These are phyloP conservation scores for Allium sativum DNA, from an alignment of 106 monocot genomes.

Conservation along the genomic window DNA sequence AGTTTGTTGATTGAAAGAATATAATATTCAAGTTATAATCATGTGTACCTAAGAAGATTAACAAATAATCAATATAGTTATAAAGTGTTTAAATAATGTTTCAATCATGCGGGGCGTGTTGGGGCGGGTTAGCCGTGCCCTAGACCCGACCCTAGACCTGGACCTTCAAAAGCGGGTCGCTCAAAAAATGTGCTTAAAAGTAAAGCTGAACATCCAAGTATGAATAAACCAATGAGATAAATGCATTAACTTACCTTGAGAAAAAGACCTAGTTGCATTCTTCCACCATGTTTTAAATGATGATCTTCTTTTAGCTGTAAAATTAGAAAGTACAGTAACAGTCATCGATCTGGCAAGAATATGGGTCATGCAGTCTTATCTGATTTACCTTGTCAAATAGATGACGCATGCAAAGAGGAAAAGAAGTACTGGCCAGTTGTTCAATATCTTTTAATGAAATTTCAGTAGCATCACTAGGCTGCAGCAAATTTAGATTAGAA, in stretches of 20 bases:
- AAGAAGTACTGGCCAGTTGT: conserved; percentile 61
- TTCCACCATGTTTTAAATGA: conserved; percentile 96
- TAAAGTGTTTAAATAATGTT: too few species aligned
- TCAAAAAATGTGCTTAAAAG: too few species aligned
- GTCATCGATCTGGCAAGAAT: background rate
- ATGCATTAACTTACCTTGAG: conserved; percentile 47
- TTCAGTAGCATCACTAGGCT: conserved; percentile 56
- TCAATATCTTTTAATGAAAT: conserved; percentile 83
- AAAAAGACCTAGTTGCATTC: conserved; percentile 96
- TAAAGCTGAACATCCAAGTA: too few species aligned
- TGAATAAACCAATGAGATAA: too few species aligned
- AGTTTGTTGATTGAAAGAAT: too few species aligned
- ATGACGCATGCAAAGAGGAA: conserved; percentile 97
- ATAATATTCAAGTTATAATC: too few species aligned
- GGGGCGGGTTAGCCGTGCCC: too few species aligned
- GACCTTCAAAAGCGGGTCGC: too few species aligned
- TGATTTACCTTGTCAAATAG: conserved; percentile 70
- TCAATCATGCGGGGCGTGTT: too few species aligned
- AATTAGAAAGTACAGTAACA: background rate
- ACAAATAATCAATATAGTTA: too few species aligned
- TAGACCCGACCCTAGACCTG: too few species aligned
- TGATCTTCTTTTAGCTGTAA: conserved; percentile 74
- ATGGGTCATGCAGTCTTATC: background rate
- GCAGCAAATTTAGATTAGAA: conserved; percentile 7
- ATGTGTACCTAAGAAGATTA: too few species aligned